Percentiles rank a stretch among this genome's conserved stretches.
These are phyloP conservation scores for Zasmidium angulare DNA, from an alignment of 2,329 filamentous ascomycete species.

Conservation along the genomic window DNA sequence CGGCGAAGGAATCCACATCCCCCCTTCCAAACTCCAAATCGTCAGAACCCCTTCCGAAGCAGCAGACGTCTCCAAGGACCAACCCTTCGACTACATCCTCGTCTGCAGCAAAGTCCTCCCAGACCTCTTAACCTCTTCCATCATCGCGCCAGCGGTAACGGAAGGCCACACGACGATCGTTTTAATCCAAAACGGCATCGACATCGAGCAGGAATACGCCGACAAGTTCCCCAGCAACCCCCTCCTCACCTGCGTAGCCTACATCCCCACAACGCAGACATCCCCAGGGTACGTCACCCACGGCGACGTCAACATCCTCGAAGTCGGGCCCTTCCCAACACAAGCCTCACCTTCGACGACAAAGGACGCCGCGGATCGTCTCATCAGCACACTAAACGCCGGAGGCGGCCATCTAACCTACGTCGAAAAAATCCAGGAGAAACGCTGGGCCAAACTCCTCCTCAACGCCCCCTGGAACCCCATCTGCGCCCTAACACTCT, in stretches of 20 bases:
- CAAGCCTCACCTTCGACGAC: background rate
- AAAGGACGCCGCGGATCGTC: constrained; percentile 18
- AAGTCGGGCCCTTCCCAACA: constrained; percentile 52
- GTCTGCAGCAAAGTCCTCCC: constrained; percentile 50
- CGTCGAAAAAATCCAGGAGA: constrained; percentile 55
- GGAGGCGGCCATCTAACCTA: constrained; percentile 51
- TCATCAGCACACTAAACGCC: constrained; percentile 36
- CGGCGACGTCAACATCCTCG: constrained; percentile 48
- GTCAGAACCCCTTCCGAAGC: constrained; percentile 39
- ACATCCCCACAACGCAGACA: constrained; percentile 54
- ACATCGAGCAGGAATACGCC: constrained; percentile 58
- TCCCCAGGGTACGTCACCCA: constrained; percentile 50
- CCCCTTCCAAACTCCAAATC: constrained; percentile 29
- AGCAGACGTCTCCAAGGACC: constrained; percentile 14
- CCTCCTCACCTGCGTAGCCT: constrained; percentile 57
- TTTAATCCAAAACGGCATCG: constrained; percentile 63
- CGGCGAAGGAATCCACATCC: constrained; percentile 36
- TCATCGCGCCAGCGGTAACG: constrained; percentile 42
- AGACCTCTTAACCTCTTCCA: constrained; percentile 33
- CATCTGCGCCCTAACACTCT: constrained; percentile 56
- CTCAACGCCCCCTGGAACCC: constrained; percentile 64
- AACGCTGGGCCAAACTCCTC: constrained; percentile 61
- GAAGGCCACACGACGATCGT: constrained; percentile 53
- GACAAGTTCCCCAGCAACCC: constrained; percentile 51
- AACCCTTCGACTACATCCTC: constrained; percentile 49